Conservation (phyloP, 1,139 yeast species). For the Wickerhamomyces sp. region DNA sequence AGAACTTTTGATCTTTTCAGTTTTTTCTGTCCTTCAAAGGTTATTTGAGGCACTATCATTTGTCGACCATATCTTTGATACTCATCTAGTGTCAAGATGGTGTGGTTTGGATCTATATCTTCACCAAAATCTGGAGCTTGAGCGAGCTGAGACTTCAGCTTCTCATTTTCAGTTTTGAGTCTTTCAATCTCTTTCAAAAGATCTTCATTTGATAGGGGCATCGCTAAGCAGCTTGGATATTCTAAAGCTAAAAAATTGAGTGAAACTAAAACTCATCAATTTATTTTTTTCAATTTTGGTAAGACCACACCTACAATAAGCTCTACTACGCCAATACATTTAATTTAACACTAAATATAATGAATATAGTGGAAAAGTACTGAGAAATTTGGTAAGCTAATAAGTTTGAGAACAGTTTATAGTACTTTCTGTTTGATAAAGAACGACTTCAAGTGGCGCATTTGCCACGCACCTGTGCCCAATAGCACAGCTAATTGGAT, state of each 20-base stretch:
- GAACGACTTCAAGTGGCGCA: slow-evolving; percentile 53
- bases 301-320: too few relatives aligned
- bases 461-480: slow-evolving; percentile 56
- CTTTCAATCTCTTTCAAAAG: slow-evolving; percentile 9
- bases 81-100: slow-evolving; percentile 48
- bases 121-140: background rate
- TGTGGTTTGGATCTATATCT: slow-evolving; percentile 1
- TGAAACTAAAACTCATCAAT: too few relatives aligned
- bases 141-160: background rate
- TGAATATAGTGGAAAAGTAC: too few relatives aligned
- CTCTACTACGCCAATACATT: too few relatives aligned
- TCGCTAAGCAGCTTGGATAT: background rate
- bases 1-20: slow-evolving; percentile 57
- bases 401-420: slow-evolving; percentile 15
- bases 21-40: slow-evolving; percentile 46
- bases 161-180: slow-evolving; percentile 7
- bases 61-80: slow-evolving; percentile 88
- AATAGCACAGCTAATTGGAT: slow-evolving; percentile 43
- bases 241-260: too few relatives aligned
- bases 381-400: too few relatives aligned
- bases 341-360: too few relatives aligned
- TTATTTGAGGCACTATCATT: slow-evolving; percentile 70
- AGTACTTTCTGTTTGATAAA: slow-evolving; percentile 60
- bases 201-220: slow-evolving; percentile 5
- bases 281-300: too few relatives aligned